phyloP scores from a whole-genome alignment of 148 eudicot genomes.

The Cornus controversa region DNA sequence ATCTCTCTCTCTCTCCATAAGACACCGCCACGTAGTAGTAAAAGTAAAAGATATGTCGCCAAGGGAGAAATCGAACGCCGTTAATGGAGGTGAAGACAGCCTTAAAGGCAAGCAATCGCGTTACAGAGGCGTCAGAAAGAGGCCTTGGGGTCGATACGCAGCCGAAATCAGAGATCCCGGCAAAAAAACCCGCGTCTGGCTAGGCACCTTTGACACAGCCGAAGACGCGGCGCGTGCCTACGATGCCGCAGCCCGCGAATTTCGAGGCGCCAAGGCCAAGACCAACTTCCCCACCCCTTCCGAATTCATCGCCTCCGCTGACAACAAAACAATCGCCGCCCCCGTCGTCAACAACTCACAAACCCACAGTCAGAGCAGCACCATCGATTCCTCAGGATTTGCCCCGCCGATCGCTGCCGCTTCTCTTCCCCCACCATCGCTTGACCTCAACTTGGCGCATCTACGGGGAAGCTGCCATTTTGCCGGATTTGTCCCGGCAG shows the following conservation, averaged over 20 bases:
- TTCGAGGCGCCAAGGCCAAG: constrained; percentile 45
- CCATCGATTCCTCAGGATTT: constrained; percentile 29
- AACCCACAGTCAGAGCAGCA: constrained; percentile 40
- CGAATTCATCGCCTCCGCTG: not conserved
- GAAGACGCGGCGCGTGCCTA: constrained; percentile 44
- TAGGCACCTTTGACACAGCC: constrained; percentile 44
- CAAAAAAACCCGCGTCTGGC: constrained; percentile 44
- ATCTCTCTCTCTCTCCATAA: not conserved
- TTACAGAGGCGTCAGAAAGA: constrained; percentile 38
- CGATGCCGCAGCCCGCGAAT: constrained; percentile 37
- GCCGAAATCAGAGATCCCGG: constrained; percentile 46
- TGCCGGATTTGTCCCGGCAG: constrained; percentile 7
- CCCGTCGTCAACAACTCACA: not conserved
- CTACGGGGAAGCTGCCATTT: not conserved
- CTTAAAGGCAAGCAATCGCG: constrained; percentile 13
- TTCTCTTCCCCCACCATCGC: constrained; percentile 5
- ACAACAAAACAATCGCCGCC: too few relatives aligned
- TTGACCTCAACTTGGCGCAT: constrained; percentile 12
- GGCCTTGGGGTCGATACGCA: constrained; percentile 50
- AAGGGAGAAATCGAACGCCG: not conserved
- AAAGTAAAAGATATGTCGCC: not conserved
- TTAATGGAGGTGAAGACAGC: not conserved
- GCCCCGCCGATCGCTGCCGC: constrained; percentile 3
- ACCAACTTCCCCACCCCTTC: constrained; percentile 26
- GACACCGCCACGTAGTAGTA: too few relatives aligned